Evolutionary conservation across 192 early-diverging fungal genomes (phyloP).

Genomic region (Coemansia sp.): DNA sequence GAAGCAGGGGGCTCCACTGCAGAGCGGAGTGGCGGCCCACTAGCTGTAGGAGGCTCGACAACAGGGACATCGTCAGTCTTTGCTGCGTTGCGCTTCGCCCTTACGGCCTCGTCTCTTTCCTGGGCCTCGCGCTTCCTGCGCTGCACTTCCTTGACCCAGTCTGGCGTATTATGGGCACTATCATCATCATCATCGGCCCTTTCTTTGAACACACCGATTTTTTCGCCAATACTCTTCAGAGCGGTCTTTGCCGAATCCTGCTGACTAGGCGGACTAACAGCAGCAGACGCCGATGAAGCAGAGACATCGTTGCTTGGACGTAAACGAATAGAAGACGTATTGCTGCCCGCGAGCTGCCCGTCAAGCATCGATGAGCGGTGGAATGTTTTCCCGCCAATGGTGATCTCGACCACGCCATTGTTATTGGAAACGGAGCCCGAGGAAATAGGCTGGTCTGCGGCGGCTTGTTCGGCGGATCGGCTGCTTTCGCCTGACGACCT

Average conservation of each 20-base stretch:
- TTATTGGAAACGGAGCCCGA: slow-evolving; percentile 6
- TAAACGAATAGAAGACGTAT: slow-evolving; percentile 33
- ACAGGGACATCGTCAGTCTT: neutral
- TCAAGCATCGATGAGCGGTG: slow-evolving; percentile 37
- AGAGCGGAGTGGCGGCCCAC: neutral
- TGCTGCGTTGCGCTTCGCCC: neutral
- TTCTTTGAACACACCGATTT: slow-evolving; percentile 14
- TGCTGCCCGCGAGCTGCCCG: slow-evolving; percentile 10
- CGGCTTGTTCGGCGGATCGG: slow-evolving; percentile 16
- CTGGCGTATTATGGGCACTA: slow-evolving; percentile 20
- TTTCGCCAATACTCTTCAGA: slow-evolving; percentile 45
- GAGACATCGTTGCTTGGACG: slow-evolving; percentile 43
- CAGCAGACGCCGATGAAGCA: neutral
- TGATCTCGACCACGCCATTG: slow-evolving; percentile 31
- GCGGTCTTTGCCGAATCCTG: slow-evolving; percentile 21
- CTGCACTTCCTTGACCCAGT: slow-evolving; percentile 56
- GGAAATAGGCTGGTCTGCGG: neutral
- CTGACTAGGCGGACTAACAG: neutral
- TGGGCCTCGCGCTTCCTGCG: slow-evolving; percentile 43
- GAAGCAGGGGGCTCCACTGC: neutral
- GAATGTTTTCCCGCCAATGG: slow-evolving; percentile 28
- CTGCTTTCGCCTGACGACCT: slow-evolving; percentile 39
- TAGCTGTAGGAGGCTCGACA: neutral
- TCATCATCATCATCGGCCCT: slow-evolving; percentile 12
- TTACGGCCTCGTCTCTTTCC: slow-evolving; percentile 28